Conservation (phyloP, 2,329 filamentous ascomycete genomes). For the Nannizziopsis barbatae region DNA sequence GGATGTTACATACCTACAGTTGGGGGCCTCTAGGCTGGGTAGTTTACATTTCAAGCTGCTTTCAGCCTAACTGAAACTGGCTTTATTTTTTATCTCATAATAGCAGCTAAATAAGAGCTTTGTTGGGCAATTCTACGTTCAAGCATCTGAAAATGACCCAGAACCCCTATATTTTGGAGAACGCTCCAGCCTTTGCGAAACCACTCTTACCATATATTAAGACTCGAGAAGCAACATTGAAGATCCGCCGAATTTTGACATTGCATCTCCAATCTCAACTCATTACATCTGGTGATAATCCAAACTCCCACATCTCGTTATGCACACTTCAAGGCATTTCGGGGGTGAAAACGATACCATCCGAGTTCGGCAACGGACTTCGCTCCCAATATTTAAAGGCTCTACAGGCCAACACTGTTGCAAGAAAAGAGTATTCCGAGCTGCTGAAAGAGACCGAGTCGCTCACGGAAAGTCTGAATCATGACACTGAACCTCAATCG, state of each 20-base stretch:
- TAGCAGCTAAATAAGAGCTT: not conserved
- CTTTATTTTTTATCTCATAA: no score
- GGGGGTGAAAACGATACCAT: conserved; percentile 27
- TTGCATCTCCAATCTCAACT: conserved; percentile 27
- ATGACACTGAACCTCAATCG: conserved; percentile 13
- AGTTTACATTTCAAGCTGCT: no score
- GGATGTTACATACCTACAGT: no score
- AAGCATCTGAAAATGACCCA: not conserved
- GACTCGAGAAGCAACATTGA: conserved; percentile 29
- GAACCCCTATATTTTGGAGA: not conserved
- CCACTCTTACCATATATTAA: conserved; percentile 32
- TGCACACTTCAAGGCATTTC: conserved; percentile 25
- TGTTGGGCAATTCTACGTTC: not conserved
- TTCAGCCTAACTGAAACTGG: no score
- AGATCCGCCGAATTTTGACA: conserved; percentile 32
- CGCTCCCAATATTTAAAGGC: conserved; percentile 38
- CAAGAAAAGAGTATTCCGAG: conserved; percentile 30
- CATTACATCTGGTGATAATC: conserved; percentile 22
- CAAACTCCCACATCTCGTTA: conserved; percentile 27
- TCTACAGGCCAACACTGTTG: conserved; percentile 33
- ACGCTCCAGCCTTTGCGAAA: conserved; percentile 20
- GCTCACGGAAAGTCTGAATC: conserved; percentile 20
- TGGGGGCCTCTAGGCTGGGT: no score
- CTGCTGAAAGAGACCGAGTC: conserved; percentile 26
- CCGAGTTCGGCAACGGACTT: conserved; percentile 32